Evolutionary conservation across 2,329 filamentous ascomycete species (phyloP).

Genomic region (Blastomyces parvus): DNA sequence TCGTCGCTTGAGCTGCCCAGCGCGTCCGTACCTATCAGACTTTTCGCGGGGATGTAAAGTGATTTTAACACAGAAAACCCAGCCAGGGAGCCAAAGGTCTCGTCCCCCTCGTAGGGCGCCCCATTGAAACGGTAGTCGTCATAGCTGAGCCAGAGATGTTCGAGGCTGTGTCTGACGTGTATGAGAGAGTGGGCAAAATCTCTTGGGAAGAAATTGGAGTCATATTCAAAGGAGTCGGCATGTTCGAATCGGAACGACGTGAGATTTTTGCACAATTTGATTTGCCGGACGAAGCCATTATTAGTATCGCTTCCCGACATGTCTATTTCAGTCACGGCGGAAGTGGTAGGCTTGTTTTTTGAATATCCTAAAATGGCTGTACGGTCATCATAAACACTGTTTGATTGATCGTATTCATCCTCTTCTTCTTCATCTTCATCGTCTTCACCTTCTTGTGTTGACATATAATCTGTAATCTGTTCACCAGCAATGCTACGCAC

Average conservation of each 20-base stretch:
- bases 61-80: background rate
- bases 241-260: slow-evolving; percentile 10
- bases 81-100: slow-evolving; percentile 1
- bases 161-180: background rate
- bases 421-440: background rate
- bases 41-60: background rate
- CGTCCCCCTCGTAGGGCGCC: background rate
- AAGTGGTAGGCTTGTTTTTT: background rate
- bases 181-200: slow-evolving; percentile 7
- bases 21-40: slow-evolving; percentile 48
- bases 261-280: slow-evolving; percentile 11
- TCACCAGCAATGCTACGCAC: slow-evolving; percentile 1
- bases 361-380: background rate
- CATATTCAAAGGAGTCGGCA: background rate
- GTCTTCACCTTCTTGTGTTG: background rate
- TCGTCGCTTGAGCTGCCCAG: background rate
- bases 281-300: slow-evolving; percentile 7
- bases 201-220: background rate
- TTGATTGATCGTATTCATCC: background rate
- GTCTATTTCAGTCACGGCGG: slow-evolving; percentile 1
- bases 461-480: background rate
- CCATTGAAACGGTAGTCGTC: background rate
- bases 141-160: slow-evolving; percentile 5
- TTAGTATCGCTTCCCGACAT: background rate
- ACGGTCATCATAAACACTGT: too few relatives aligned